A percentile compares a stretch with the other conserved stretches of the same genome.
These are phyloP conservation scores for Phytopythium oedochilum DNA, from an alignment of 352 stramenopile genomes.

Conservation along the genomic window DNA sequence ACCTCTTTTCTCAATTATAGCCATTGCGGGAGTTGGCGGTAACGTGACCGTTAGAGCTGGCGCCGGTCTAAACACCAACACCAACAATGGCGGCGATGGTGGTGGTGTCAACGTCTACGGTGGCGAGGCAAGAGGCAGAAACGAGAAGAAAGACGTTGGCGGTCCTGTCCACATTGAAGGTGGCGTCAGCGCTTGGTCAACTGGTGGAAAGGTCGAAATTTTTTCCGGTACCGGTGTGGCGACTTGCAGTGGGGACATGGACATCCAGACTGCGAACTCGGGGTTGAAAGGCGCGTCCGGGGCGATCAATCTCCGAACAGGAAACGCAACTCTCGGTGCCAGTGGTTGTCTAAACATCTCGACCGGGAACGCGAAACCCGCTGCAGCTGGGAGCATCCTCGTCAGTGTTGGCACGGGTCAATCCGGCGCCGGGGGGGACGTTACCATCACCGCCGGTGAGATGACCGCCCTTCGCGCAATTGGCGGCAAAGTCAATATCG, in stretches of 20 bases:
- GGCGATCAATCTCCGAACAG: constrained; percentile 61
- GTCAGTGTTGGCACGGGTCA: constrained; percentile 80
- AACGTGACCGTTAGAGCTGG: constrained; percentile 45
- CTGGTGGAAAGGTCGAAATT: constrained; percentile 60
- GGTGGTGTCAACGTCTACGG: constrained; percentile 45
- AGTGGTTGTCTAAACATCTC: constrained; percentile 72
- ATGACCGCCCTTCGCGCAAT: constrained; percentile 31
- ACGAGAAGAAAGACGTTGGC: constrained; percentile 34
- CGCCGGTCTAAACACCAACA: constrained; percentile 36
- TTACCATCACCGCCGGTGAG: constrained; percentile 64
- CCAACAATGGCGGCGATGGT: constrained; percentile 55
- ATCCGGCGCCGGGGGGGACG: constrained; percentile 76
- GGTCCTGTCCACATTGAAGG: constrained; percentile 61
- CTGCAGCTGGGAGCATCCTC: constrained; percentile 71
- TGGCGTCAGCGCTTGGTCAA: constrained; percentile 38
- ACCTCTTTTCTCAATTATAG: constrained; percentile 12
- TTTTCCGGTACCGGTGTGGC: constrained; percentile 34
- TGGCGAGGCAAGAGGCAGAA: constrained; percentile 50
- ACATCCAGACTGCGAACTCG: constrained; percentile 56
- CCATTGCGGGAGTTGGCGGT: constrained; percentile 29
- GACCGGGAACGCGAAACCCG: constrained; percentile 71
- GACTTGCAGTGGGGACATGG: constrained; percentile 66
- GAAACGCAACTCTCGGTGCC: constrained; percentile 52
- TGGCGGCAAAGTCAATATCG: constrained; percentile 48
- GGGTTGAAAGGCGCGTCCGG: constrained; percentile 81